phyloP scores from a whole-genome alignment of 2,329 filamentous ascomycete genomes.

The Emergomyces pasteurianus region DNA sequence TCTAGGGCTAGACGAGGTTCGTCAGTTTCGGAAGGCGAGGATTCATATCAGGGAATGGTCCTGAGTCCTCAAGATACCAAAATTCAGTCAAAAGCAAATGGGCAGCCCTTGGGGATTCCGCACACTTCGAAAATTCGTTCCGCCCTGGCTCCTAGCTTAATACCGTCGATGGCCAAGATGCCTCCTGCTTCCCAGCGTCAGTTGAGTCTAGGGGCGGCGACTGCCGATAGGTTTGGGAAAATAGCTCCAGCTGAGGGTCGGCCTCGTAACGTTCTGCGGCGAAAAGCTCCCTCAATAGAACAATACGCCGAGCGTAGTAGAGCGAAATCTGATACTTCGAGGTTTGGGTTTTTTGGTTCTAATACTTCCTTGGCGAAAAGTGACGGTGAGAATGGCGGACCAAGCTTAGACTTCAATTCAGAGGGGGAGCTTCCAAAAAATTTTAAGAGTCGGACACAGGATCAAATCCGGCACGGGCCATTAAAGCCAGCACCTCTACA shows the following conservation, averaged over 20 bases:
- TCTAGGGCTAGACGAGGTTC: slow-evolving; percentile 16
- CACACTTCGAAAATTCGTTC: neutral
- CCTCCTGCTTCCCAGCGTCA: neutral
- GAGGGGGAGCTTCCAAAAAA: neutral
- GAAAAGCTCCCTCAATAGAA: slow-evolving; percentile 31
- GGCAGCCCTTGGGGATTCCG: slow-evolving; percentile 6
- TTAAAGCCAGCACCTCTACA: slow-evolving; percentile 9
- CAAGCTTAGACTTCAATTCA: neutral
- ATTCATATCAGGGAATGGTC: slow-evolving; percentile 2
- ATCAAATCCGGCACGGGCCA: slow-evolving; percentile 5
- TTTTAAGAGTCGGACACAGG: neutral
- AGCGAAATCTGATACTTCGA: neutral
- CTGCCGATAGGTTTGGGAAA: slow-evolving; percentile 1
- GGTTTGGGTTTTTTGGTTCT: neutral
- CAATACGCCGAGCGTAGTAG: slow-evolving; percentile 16
- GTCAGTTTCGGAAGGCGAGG: slow-evolving; percentile 21
- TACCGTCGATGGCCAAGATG: neutral
- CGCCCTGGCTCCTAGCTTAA: neutral
- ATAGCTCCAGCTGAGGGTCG: slow-evolving; percentile 15
- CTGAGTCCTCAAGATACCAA: slow-evolving; percentile 8
- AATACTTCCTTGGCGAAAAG: slow-evolving; percentile 6
- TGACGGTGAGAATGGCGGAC: neutral
- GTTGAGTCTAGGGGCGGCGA: neutral
- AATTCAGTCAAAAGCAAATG: slow-evolving; percentile 15
- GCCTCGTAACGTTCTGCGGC: slow-evolving; percentile 29